These are phyloP conservation scores for Cylindrotheca closterium DNA, from an alignment of 108 stramenopile genomes.

Conservation along the genomic window DNA sequence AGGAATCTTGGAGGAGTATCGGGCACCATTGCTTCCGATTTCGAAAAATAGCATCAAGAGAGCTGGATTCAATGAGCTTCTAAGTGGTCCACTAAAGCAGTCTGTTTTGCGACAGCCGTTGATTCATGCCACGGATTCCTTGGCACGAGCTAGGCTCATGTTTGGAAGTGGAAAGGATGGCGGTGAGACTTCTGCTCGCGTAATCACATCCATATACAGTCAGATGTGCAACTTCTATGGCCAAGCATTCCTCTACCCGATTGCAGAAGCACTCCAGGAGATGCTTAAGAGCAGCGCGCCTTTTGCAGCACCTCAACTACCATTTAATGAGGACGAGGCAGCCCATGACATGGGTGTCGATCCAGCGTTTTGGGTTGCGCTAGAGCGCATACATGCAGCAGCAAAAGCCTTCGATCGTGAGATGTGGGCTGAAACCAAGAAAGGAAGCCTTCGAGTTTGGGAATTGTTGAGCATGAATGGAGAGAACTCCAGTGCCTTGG, in stretches of 20 bases:
- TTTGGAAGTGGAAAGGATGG: conserved; percentile 65
- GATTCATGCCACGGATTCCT: conserved; percentile 82
- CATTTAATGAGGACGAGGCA: conserved; percentile 78
- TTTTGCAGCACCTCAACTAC: conserved; percentile 62
- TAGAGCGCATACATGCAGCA: conserved; percentile 82
- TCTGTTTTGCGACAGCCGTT: conserved; percentile 80
- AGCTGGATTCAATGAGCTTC: conserved; percentile 58
- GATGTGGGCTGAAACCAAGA: conserved; percentile 80
- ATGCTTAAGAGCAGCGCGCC: conserved; percentile 65
- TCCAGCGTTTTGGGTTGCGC: conserved; percentile 75
- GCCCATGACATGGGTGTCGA: conserved; percentile 81
- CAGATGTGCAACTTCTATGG: conserved; percentile 89
- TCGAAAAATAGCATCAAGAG: conserved; percentile 61
- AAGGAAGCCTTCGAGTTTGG: conserved; percentile 78
- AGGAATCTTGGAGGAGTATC: conserved; percentile 64
- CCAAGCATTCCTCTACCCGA: conserved; percentile 72
- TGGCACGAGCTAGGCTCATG: conserved; percentile 85
- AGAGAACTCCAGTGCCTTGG: conserved; percentile 37
- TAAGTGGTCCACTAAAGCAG: conserved; percentile 74
- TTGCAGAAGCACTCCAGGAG: conserved; percentile 68
- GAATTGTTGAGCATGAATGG: conserved; percentile 70
- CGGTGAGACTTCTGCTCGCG: conserved; percentile 78
- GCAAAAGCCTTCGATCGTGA: conserved; percentile 86
- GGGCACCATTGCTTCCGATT: conserved; percentile 67
- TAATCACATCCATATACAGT: conserved; percentile 71